Evolutionary conservation across 192 early-diverging fungal species (phyloP).

Genomic region (Linnemannia hyalina): DNA sequence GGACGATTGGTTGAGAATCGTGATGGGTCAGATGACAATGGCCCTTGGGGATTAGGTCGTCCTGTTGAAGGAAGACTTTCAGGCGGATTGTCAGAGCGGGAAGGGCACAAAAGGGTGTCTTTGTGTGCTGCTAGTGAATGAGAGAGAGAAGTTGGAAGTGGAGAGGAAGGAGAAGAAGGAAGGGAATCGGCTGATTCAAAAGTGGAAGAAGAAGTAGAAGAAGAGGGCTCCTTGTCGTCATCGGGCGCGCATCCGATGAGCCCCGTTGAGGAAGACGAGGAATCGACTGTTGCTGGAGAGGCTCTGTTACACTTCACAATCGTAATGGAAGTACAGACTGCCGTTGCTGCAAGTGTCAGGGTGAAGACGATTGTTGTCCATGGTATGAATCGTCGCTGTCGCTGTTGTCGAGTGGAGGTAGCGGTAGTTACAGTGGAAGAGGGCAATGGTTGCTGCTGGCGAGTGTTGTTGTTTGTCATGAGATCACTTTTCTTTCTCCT

Average conservation of each 20-base stretch:
- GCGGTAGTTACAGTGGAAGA: too few species aligned
- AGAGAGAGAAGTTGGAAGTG: not conserved
- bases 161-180: not conserved
- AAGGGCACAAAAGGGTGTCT: not conserved
- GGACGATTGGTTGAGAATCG: conserved; percentile 59
- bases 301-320: not conserved
- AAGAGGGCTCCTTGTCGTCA: not conserved
- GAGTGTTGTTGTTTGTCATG: not conserved
- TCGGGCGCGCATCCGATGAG: not conserved
- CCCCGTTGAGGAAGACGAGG: not conserved
- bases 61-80: conserved; percentile 53
- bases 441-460: not conserved
- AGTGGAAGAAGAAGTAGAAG: not conserved
- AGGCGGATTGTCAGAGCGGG: not conserved
- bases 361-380: not conserved
- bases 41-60: not conserved
- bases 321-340: not conserved
- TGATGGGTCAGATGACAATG: not conserved
- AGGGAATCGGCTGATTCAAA: not conserved
- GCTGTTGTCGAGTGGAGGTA: too few species aligned
- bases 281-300: not conserved
- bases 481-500: not conserved
- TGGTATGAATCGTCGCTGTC: not conserved
- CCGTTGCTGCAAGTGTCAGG: not conserved
- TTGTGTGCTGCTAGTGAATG: not conserved